Base-by-base conservation (phyloP, 805 yeast genomes). In the Clavispora fructus region DNA sequence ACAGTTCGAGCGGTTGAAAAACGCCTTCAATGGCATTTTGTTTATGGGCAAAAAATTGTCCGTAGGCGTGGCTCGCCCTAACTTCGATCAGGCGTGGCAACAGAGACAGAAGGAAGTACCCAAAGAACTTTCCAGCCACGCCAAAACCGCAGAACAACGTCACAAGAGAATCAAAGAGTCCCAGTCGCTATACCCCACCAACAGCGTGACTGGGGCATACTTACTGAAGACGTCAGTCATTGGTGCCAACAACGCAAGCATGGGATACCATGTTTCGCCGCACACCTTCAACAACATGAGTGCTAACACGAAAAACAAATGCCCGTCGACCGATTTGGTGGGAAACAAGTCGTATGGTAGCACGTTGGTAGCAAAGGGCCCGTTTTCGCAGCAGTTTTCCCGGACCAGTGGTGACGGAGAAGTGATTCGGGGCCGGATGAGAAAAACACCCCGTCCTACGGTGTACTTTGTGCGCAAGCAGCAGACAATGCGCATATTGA, bases 41-140 rank as follows among this genome's bases (percentile, higher is more conserved):
- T 92, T 75, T 65, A 88, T 86, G 74, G 96, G 95, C 2, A 73
- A 84, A 25, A 79, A 75, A 44, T 63, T 92, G 31, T 69, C 71
- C 2, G 65, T 92, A 9, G 80, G 75, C 43, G 61, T 67, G 39
- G 97, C 97, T 3, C 79, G 75, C 53, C 81, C 81, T 0, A 85
- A 67, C 63, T 56, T 65, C 39, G 39, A 49, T 10, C 68, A 67
- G 23, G 58, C 64, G 16, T 76, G 83, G 83, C 62, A 64, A 28
- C 59, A 62, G 39, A 62, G 77, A 38, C 77, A 77, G 35, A 75
- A 68, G 31, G 45, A 56, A 1, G 61, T 62, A 10, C 52, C 60
- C 35, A 30, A 39, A 3, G 68, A 62, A 16, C 51, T 69, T 33
- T 42, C 50, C 7, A 61, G 57, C 7, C 61, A 71, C 46, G 66